These are phyloP conservation scores for Cryptococcus jaspeensis DNA, from an alignment of 1,284 basidiomycete genomes.

Conservation along the genomic window DNA sequence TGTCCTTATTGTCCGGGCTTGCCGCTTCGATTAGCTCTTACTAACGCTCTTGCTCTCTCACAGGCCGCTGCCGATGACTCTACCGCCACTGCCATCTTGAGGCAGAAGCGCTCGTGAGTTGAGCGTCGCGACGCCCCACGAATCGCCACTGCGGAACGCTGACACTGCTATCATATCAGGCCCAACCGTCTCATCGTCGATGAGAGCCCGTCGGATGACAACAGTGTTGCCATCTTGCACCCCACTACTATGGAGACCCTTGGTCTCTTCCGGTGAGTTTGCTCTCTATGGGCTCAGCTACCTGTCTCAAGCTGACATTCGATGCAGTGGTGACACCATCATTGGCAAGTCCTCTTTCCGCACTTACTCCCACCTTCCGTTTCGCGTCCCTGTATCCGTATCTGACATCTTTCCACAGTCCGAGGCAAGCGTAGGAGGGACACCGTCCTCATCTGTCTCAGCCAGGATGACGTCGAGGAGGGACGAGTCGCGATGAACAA, in stretches of 20 bases:
- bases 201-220: conserved; percentile 86
- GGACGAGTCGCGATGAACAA: conserved; percentile 99
- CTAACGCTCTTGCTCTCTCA: not conserved
- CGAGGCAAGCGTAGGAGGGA: conserved; percentile 93
- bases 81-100: conserved; percentile 86
- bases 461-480: conserved; percentile 94
- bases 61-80: conserved; percentile 45
- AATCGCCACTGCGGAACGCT: not conserved
- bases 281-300: not conserved
- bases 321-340: conserved; percentile 42
- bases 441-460: conserved; percentile 92
- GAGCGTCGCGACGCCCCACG: no score
- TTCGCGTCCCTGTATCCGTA: not conserved
- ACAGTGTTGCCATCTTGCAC: conserved; percentile 84
- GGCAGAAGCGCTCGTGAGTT: conserved; percentile 92
- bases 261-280: conserved; percentile 79
- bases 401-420: conserved; percentile 39
- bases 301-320: conserved; percentile 4
- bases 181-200: conserved; percentile 94
- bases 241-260: conserved; percentile 96
- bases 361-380: not conserved
- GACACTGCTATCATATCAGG: conserved; percentile 54
- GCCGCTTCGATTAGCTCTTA: not conserved
- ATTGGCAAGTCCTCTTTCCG: conserved; percentile 31
- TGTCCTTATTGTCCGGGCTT: not conserved